These are phyloP conservation scores for Fusarium equiseti DNA, from an alignment of 2,329 filamentous ascomycete genomes.

Conservation along the genomic window DNA sequence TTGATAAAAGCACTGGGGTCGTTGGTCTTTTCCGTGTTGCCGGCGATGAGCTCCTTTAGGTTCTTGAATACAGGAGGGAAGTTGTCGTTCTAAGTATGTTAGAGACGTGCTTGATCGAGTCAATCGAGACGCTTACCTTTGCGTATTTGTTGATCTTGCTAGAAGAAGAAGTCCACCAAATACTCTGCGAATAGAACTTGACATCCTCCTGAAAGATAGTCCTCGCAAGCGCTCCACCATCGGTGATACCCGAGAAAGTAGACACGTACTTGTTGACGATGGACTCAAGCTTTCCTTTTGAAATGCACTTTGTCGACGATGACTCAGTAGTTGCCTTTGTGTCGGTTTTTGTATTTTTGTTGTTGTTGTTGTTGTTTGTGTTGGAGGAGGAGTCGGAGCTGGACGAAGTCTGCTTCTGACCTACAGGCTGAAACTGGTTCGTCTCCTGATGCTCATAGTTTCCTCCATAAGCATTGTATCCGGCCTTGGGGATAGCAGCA, in stretches of 20 bases:
- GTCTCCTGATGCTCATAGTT: conserved; percentile 36
- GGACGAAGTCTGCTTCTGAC: conserved; percentile 23
- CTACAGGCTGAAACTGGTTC: conserved; percentile 21
- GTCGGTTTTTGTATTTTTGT: not conserved
- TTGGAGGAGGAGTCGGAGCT: not conserved
- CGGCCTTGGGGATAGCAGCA: conserved; percentile 24
- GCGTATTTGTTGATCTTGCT: conserved; percentile 31
- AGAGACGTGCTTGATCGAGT: rapidly evolving
- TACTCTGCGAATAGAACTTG: conserved; percentile 37
- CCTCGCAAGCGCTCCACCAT: conserved; percentile 25
- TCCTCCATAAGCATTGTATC: conserved; percentile 31
- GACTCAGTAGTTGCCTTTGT: conserved; percentile 2
- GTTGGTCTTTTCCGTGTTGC: conserved; percentile 16
- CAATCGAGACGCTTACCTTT: conserved; percentile 6
- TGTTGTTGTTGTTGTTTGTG: not conserved
- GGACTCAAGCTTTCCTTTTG: conserved; percentile 24
- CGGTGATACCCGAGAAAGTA: conserved; percentile 37
- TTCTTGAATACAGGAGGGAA: conserved; percentile 36
- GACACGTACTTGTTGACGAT: conserved; percentile 39
- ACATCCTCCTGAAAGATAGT: conserved; percentile 27
- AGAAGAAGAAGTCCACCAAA: conserved; percentile 37
- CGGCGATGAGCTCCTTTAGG: conserved; percentile 29
- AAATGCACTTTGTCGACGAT: conserved; percentile 13
- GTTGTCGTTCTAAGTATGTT: conserved; percentile 23
- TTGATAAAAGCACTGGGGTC: conserved; percentile 34